These are phyloP conservation scores for Amylostereum areolatum DNA, from an alignment of 1,284 basidiomycete genomes.

Conservation along the genomic window DNA sequence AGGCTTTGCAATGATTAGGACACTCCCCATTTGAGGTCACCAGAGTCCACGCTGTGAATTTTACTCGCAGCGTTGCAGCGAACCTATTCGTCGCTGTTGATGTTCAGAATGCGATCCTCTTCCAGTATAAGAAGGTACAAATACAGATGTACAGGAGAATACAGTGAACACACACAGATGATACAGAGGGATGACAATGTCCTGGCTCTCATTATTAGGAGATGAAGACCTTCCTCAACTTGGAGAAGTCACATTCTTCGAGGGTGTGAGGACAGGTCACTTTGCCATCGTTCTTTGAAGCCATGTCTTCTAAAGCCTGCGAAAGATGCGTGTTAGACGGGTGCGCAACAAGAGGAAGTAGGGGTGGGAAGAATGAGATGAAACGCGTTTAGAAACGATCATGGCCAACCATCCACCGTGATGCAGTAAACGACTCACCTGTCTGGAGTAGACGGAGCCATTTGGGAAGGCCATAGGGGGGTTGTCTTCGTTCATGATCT, in stretches of 20 bases:
- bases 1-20: too few relatives aligned
- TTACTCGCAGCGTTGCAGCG: too few relatives aligned
- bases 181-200: not conserved
- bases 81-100: too few relatives aligned
- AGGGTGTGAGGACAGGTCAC: slow-evolving; percentile 82
- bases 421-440: slow-evolving; percentile 44
- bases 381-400: too few relatives aligned
- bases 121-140: not conserved
- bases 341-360: not conserved
- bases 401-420: too few relatives aligned
- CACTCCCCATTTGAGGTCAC: too few relatives aligned
- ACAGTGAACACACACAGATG: not conserved
- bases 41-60: too few relatives aligned
- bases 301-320: slow-evolving; percentile 82
- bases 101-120: too few relatives aligned
- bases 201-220: slow-evolving; percentile 34
- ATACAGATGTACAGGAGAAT: not conserved
- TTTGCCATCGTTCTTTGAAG: slow-evolving; percentile 62
- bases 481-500: slow-evolving; percentile 93
- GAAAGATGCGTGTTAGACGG: not conserved
- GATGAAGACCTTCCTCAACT: slow-evolving; percentile 84
- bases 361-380: too few relatives aligned
- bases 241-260: slow-evolving; percentile 55
- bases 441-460: slow-evolving; percentile 88
- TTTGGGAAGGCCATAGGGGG: slow-evolving; percentile 90